These are phyloP conservation scores for Trypanosoma scelopori DNA, from an alignment of 208 protist genomes.

Conservation along the genomic window DNA sequence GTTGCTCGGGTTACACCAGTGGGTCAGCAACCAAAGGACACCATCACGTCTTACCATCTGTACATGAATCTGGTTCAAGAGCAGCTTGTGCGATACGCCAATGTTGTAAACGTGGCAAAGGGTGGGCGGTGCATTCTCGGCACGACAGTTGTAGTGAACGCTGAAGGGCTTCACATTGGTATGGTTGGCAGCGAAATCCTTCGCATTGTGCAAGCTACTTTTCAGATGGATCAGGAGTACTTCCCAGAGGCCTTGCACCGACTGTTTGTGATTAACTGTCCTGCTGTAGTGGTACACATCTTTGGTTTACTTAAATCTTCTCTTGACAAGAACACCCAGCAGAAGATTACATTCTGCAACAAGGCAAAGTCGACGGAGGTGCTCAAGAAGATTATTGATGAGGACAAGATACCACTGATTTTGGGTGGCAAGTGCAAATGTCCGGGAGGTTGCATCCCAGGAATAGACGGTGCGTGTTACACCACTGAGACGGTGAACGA, in stretches of 20 bases:
- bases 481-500: constrained; percentile 1
- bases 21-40: constrained; percentile 38
- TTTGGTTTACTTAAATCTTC: constrained; percentile 58
- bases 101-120: constrained; percentile 29
- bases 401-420: constrained; percentile 58
- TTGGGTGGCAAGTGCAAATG: constrained; percentile 60
- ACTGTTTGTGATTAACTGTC: constrained; percentile 73
- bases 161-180: constrained; percentile 54
- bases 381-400: constrained; percentile 57
- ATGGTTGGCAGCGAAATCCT: constrained; percentile 52
- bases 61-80: constrained; percentile 82
- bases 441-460: constrained; percentile 53
- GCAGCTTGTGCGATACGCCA: constrained; percentile 52
- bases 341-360: constrained; percentile 69
- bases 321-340: constrained; percentile 60
- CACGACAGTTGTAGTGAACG: constrained; percentile 64
- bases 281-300: constrained; percentile 43
- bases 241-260: constrained; percentile 78
- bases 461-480: constrained; percentile 4
- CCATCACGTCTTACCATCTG: constrained; percentile 61
- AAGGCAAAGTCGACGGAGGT: constrained; percentile 44
- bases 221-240: constrained; percentile 69
- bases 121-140: constrained; percentile 49
- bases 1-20: constrained; percentile 30
- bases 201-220: constrained; percentile 43